Evolutionary conservation across 2,329 filamentous ascomycete genomes (phyloP), one percentile per base, ranked within the genome.

Genomic region (Fusarium sp.): DNA sequence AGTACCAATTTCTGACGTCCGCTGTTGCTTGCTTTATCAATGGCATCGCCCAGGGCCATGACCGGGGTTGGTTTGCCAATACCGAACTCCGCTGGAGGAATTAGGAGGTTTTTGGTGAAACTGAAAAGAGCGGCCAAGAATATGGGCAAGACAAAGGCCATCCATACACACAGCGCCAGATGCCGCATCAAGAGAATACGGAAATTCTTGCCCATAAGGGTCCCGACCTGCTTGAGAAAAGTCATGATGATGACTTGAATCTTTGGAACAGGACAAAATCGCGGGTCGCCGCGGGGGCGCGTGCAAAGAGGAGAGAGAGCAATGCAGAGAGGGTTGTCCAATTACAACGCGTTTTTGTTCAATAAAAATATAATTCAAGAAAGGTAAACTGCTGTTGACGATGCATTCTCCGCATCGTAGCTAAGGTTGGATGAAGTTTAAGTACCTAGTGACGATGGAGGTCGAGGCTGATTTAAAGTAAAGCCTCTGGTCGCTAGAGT

Each of bases 61-160:
- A 97, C 79, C 0, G 88, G 83, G 9, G 79, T 81, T 1, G 88
- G 77, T 0, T 83, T 76, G 42, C 90, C 91, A 67, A 97, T 88
- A 42, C 94, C 94, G 73, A 86, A 97, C 5, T 85, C 80, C 1
- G 91, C 90, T 2, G 92, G 90, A 2, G 93, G 90, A 5, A 94
- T 87, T 73, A 97, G 95, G 66, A 97, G 87, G 76, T 94, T 94
- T 70, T 92, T 90, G 17, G 93, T 90, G 76, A 91, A 95, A 52
- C 82, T 86, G 62, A 91, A 83, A 71, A 90, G 88, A 21, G 84
- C 79, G 39, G 86, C 83, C 50, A 91, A 78, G 42, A 85, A 74
- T 31, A 90, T 78, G 4, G 89, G 89, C 2, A 90, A 80, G 20
- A 90, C 37, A 48, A 91, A 83, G 8, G 87, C 85, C 71, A 87